phyloP scores from a whole-genome alignment of 352 stramenopile genomes.

The Pythium utonaiense region DNA sequence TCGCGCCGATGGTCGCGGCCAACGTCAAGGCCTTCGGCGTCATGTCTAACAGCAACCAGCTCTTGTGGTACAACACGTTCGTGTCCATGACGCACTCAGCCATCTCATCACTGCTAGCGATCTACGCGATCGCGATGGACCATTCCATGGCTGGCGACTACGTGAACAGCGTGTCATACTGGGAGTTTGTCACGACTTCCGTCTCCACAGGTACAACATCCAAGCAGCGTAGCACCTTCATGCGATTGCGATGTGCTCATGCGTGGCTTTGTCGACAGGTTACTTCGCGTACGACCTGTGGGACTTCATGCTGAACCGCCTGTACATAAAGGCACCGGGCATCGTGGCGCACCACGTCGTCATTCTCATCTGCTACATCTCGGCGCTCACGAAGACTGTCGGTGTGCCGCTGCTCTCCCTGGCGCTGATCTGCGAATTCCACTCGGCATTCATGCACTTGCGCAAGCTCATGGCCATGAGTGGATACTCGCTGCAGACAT shows the following conservation, averaged over 20 bases:
- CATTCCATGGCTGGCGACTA: conserved; percentile 54
- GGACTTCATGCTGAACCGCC: conserved; percentile 66
- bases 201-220: conserved; percentile 51
- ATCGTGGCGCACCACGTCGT: conserved; percentile 76
- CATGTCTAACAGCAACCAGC: conserved; percentile 40
- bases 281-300: conserved; percentile 85
- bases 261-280: conserved; percentile 9
- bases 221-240: background rate
- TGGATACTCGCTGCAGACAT: conserved; percentile 32
- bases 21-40: conserved; percentile 44
- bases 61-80: conserved; percentile 71
- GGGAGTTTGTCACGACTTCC: conserved; percentile 52
- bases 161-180: conserved; percentile 30
- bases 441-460: conserved; percentile 74
- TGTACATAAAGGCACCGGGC: conserved; percentile 68
- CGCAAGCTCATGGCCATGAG: conserved; percentile 76
- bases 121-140: conserved; percentile 40
- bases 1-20: conserved; percentile 32
- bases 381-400: conserved; percentile 65
- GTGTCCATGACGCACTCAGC: conserved; percentile 71
- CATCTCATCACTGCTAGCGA: conserved; percentile 49
- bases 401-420: conserved; percentile 70
- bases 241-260: background rate
- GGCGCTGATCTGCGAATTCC: conserved; percentile 70
- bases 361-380: conserved; percentile 79